These are phyloP conservation scores for Colletotrichum sp. DNA, from an alignment of 2,329 filamentous ascomycete genomes.

Conservation along the genomic window DNA sequence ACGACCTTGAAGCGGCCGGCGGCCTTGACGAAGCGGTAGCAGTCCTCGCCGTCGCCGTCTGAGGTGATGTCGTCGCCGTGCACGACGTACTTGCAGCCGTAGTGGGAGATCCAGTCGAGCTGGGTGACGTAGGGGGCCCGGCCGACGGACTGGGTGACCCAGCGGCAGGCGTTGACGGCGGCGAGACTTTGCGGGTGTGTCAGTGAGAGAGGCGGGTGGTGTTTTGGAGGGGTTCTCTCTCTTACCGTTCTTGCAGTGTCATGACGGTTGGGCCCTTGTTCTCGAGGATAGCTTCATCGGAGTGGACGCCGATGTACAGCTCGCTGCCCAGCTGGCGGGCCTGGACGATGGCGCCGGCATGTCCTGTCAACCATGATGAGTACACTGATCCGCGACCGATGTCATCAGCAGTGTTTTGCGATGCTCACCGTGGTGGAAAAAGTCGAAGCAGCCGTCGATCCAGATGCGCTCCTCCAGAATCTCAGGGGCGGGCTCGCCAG, in stretches of 20 bases:
- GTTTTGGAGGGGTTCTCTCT: neutral
- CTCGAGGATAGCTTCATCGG: constrained; percentile 91
- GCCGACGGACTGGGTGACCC: constrained; percentile 84
- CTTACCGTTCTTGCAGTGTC: constrained; percentile 84
- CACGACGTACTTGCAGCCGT: constrained; percentile 93
- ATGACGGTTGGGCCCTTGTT: constrained; percentile 99
- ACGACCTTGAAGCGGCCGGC: constrained; percentile 95
- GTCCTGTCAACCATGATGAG: constrained; percentile 59
- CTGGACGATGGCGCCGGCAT: constrained; percentile 96
- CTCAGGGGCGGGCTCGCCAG: constrained; percentile 56
- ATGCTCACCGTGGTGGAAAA: constrained; percentile 86
- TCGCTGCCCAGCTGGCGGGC: constrained; percentile 89
- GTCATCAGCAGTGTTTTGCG: neutral
- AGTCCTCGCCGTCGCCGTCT: constrained; percentile 91
- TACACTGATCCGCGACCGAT: neutral
- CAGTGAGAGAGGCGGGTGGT: neutral
- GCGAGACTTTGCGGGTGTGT: constrained; percentile 62
- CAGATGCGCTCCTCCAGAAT: constrained; percentile 79
- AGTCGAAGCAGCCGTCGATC: constrained; percentile 99
- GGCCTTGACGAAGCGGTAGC: constrained; percentile 96
- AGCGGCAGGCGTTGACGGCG: constrained; percentile 93
- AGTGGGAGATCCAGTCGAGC: constrained; percentile 92
- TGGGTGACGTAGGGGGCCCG: constrained; percentile 94
- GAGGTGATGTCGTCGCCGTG: constrained; percentile 98
- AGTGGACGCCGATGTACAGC: constrained; percentile 92